Evolutionary conservation across 768 basidiomycete species (phyloP).

Genomic region (Boletus tomentosulus): DNA sequence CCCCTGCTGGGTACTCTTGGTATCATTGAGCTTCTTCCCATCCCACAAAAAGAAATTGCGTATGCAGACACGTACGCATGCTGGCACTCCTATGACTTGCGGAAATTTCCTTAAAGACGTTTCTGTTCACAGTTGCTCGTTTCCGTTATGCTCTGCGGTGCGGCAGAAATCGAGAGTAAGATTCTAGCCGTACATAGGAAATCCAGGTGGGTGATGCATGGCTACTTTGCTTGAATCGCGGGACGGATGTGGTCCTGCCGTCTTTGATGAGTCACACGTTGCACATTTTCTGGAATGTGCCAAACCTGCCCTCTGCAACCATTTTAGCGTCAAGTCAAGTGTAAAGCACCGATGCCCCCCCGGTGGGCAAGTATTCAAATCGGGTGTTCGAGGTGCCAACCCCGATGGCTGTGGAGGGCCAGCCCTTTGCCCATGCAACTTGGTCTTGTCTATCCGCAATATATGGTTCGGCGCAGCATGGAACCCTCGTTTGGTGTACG

Average conservation of each 20-base stretch:
- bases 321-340: slow-evolving; percentile 11
- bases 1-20: slow-evolving; percentile 8
- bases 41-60: slow-evolving; percentile 21
- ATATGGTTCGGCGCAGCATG: slow-evolving; percentile 16
- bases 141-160: slow-evolving; percentile 23
- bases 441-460: slow-evolving; percentile 5
- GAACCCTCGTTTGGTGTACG: slow-evolving; percentile 15
- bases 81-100: slow-evolving; percentile 17
- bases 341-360: slow-evolving; percentile 14
- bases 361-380: slow-evolving; percentile 10
- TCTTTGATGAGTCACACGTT: slow-evolving; percentile 24
- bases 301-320: slow-evolving; percentile 5
- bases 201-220: slow-evolving; percentile 25
- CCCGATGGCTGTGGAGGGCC: slow-evolving; percentile 12
- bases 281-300: slow-evolving; percentile 22
- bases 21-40: slow-evolving; percentile 13
- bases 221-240: slow-evolving; percentile 9
- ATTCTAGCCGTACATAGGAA: slow-evolving; percentile 18
- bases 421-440: slow-evolving; percentile 28
- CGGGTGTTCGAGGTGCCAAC: slow-evolving; percentile 13
- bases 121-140: slow-evolving; percentile 10
- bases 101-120: slow-evolving; percentile 18
- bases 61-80: slow-evolving; percentile 18
- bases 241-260: slow-evolving; percentile 10
- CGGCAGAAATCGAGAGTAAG: slow-evolving; percentile 9